Conservation (phyloP, 2,329 filamentous ascomycete genomes). For the Ascochyta lentis region DNA sequence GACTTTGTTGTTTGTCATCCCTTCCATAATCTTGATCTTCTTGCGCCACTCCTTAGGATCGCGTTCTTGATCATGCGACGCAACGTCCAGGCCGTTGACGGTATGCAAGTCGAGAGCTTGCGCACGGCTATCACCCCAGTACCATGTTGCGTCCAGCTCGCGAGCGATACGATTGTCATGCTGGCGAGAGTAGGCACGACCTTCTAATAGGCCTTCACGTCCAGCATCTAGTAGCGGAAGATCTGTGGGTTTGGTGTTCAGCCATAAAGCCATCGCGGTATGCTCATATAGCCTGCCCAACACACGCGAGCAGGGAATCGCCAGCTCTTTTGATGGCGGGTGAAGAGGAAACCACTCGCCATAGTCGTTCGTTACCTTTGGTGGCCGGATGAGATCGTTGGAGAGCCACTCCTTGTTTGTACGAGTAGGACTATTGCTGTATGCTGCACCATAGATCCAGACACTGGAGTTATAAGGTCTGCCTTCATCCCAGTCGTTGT, state of each 20-base stretch:
- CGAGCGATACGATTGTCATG: slow-evolving; percentile 57
- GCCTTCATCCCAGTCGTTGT: slow-evolving; percentile 54
- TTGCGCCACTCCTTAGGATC: slow-evolving; percentile 56
- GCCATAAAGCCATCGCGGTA: slow-evolving; percentile 56
- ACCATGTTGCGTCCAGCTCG: slow-evolving; percentile 56
- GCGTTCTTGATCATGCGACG: slow-evolving; percentile 54
- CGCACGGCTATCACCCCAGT: slow-evolving; percentile 63
- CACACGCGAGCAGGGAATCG: slow-evolving; percentile 59
- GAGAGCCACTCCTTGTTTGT: slow-evolving; percentile 36
- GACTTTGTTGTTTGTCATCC: slow-evolving; percentile 16
- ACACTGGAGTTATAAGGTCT: slow-evolving; percentile 56
- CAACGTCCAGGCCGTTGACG: slow-evolving; percentile 61
- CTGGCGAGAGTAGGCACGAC: slow-evolving; percentile 55
- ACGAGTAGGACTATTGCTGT: slow-evolving; percentile 48
- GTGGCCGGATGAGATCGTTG: slow-evolving; percentile 24
- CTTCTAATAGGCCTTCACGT: slow-evolving; percentile 52
- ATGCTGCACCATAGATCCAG: slow-evolving; percentile 59
- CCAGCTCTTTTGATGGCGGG: slow-evolving; percentile 49
- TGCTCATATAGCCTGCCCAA: slow-evolving; percentile 63
- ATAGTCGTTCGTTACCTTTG: slow-evolving; percentile 47
- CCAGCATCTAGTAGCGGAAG: slow-evolving; percentile 51
- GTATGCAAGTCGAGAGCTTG: slow-evolving; percentile 63
- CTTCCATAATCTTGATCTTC: slow-evolving; percentile 54
- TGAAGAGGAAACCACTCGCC: slow-evolving; percentile 61
- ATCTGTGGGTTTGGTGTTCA: slow-evolving; percentile 34